These are phyloP conservation scores for Cantharellus cinnabarinus DNA, from an alignment of 768 basidiomycete genomes.

Conservation along the genomic window DNA sequence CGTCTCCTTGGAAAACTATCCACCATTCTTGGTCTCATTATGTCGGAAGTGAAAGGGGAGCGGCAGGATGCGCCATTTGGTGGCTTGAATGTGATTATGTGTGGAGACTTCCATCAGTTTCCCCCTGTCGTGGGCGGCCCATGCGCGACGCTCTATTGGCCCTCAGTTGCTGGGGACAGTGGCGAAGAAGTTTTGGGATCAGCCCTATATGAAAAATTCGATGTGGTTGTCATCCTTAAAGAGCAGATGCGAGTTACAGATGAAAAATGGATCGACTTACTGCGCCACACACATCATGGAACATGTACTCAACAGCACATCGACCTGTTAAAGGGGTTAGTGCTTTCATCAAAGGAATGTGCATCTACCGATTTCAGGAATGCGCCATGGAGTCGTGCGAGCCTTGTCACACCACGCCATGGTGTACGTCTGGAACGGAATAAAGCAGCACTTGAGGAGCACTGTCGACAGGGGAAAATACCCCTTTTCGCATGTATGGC, in stretches of 20 bases:
- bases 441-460: not conserved
- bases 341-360: not conserved
- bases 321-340: not conserved
- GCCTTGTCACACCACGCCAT: not conserved
- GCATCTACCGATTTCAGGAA: too few relatives aligned
- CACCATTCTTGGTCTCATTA: too few relatives aligned
- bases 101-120: not conserved
- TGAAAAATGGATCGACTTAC: not conserved
- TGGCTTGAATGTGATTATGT: too few relatives aligned
- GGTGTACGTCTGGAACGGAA: not conserved
- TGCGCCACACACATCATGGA: not conserved
- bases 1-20: too few relatives aligned
- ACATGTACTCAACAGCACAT: not conserved
- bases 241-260: conserved; percentile 3
- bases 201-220: not conserved
- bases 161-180: not conserved
- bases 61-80: too few relatives aligned
- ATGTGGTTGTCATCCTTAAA: not conserved
- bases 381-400: too few relatives aligned
- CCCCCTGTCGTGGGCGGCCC: not conserved
- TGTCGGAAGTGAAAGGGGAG: too few relatives aligned
- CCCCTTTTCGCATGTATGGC: not conserved
- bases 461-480: not conserved
- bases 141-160: not conserved
- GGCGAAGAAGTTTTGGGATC: not conserved